phyloP scores from a whole-genome alignment of 306 rosid species.

The Pyrus pyrifolia region DNA sequence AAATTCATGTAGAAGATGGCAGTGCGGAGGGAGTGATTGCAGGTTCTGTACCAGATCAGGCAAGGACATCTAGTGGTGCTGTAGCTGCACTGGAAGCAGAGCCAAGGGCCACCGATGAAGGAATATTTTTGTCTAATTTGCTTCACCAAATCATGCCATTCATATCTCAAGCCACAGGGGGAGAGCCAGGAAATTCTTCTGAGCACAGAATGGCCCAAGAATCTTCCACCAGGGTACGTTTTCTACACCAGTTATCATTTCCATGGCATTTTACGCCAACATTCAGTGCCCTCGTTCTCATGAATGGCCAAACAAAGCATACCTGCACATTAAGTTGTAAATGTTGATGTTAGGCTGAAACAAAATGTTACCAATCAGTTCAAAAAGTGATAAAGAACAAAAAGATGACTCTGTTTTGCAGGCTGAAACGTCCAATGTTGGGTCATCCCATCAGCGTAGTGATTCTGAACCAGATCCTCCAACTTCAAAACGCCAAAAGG shows the following conservation, averaged over 20 bases:
- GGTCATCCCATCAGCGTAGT: conserved; percentile 47
- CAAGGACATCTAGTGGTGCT: conserved; percentile 42
- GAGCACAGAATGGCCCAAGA: conserved; percentile 33
- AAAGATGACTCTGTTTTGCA: conserved; percentile 6
- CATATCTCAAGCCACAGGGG: conserved; percentile 49
- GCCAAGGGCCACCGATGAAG: conserved; percentile 61
- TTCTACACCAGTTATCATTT: conserved; percentile 3
- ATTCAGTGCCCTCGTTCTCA: not conserved
- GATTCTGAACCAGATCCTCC: conserved; percentile 49
- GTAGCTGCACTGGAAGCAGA: conserved; percentile 50
- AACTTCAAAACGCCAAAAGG: conserved; percentile 84
- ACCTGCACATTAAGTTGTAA: not conserved
- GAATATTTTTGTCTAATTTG: conserved; percentile 65
- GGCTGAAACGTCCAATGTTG: conserved; percentile 38
- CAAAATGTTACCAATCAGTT: not conserved
- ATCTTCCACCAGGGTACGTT: conserved; percentile 50
- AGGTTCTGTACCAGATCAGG: conserved; percentile 36
- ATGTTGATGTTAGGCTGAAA: not conserved
- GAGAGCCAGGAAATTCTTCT: conserved; percentile 39
- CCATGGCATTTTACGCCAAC: not conserved
- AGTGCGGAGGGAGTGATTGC: conserved; percentile 44
- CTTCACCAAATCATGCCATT: conserved; percentile 79
- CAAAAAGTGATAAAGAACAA: not conserved
- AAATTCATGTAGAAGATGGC: conserved; percentile 72
- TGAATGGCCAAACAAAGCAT: not conserved